Conservation (phyloP, 345 rosid species). For the Durio zibethinus region DNA sequence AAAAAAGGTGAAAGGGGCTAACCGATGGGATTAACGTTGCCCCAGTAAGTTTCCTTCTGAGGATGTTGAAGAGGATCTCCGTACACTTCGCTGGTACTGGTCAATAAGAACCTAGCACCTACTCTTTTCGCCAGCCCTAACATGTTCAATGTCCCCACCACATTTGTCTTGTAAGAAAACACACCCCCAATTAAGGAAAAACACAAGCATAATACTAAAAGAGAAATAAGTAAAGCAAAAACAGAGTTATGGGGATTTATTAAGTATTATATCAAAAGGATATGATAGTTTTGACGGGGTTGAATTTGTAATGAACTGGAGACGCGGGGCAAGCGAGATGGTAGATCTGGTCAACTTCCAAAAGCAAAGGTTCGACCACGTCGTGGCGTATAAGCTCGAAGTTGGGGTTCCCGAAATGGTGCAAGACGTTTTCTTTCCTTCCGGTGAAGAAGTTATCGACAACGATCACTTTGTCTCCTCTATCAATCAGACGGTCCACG, state of each 20-base stretch:
- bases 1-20: background rate
- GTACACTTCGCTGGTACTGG: conserved; percentile 97
- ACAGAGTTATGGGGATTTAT: background rate
- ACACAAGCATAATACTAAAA: background rate
- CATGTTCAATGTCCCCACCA: conserved; percentile 95
- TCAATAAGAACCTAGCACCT: conserved; percentile 82
- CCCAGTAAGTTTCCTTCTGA: conserved; percentile 99
- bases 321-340: conserved; percentile 99
- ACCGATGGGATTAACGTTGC: conserved; percentile 99
- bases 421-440: conserved; percentile 93
- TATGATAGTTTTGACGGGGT: conserved; percentile 94
- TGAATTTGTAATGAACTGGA: conserved; percentile 95
- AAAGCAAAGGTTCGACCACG: conserved; percentile 84
- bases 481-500: conserved; percentile 81
- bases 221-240: background rate
- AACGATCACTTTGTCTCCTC: conserved; percentile 96
- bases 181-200: conserved; percentile 26
- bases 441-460: conserved; percentile 99
- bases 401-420: conserved; percentile 85
- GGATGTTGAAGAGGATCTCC: conserved; percentile 99
- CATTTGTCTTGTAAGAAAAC: conserved; percentile 71
- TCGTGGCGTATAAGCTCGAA: conserved; percentile 94
- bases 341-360: conserved; percentile 99
- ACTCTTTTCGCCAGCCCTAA: conserved; percentile 91
- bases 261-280: conserved; percentile 32